Percentiles rank a stretch among this genome's conserved stretches.
Evolutionary conservation across 2,329 filamentous ascomycete species (phyloP).

Genomic region (Trichoderma atrobrunneum): DNA sequence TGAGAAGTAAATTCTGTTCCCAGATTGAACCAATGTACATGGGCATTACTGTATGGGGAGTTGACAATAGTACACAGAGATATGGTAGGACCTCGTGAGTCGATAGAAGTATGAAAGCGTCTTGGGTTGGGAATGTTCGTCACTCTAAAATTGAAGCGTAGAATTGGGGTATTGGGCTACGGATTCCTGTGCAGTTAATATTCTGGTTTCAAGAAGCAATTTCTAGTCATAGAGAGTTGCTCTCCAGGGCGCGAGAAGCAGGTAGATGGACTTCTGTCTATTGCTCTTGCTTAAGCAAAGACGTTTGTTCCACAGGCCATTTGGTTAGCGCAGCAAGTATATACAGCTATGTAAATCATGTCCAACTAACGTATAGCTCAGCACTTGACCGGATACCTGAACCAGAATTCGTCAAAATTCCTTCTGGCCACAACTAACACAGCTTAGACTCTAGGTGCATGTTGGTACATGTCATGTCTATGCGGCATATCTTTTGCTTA

Average conservation of each 20-base stretch:
- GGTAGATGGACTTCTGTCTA: not conserved
- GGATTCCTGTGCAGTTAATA: too few relatives aligned
- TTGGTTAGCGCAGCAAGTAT: rapidly evolving
- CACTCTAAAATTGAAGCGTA: not conserved
- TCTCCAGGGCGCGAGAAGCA: too few relatives aligned
- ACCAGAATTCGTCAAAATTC: not conserved
- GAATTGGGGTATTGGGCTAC: too few relatives aligned
- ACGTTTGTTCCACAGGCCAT: not conserved
- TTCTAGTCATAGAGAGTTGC: too few relatives aligned
- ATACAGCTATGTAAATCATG: not conserved
- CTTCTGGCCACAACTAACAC: not conserved
- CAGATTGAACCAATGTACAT: too few relatives aligned
- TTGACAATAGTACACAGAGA: too few relatives aligned
- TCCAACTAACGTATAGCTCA: too few relatives aligned
- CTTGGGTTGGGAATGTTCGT: too few relatives aligned
- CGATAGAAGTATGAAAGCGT: too few relatives aligned
- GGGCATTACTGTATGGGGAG: too few relatives aligned
- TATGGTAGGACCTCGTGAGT: too few relatives aligned
- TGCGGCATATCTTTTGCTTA: not conserved
- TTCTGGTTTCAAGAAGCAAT: too few relatives aligned
- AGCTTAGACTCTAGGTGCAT: not conserved
- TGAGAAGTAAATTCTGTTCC: not conserved
- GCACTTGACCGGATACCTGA: not conserved
- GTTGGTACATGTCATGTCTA: not conserved
- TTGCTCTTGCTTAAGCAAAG: not conserved